phyloP scores from a whole-genome alignment of 495 filamentous ascomycete genomes.

The Penicillium lividum region DNA sequence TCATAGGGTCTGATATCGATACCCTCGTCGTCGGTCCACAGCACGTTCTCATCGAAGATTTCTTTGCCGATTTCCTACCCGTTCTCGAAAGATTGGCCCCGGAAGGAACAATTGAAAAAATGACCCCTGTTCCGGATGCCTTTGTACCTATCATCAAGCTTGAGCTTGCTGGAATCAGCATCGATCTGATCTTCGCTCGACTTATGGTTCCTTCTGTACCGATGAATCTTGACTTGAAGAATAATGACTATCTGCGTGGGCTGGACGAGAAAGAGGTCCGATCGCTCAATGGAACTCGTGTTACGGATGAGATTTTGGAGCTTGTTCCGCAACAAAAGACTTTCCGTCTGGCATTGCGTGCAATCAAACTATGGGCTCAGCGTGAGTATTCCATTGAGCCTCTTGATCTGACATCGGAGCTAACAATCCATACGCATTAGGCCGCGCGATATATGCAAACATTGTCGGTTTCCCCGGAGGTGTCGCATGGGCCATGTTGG shows the following conservation, averaged over 20 bases:
- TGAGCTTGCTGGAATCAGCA: constrained; percentile 83
- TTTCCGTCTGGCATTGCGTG: constrained; percentile 83
- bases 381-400: constrained; percentile 45
- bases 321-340: constrained; percentile 86
- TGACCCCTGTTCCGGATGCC: constrained; percentile 84
- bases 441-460: constrained; percentile 87
- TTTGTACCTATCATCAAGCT: constrained; percentile 97
- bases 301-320: constrained; percentile 86
- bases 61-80: constrained; percentile 82
- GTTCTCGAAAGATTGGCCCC: constrained; percentile 72
- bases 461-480: constrained; percentile 95
- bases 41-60: constrained; percentile 83
- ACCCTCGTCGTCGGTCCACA: constrained; percentile 89
- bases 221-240: constrained; percentile 69
- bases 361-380: constrained; percentile 95
- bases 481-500: constrained; percentile 97
- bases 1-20: constrained; percentile 88
- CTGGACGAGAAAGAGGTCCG: constrained; percentile 83
- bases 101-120: constrained; percentile 74
- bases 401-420: not conserved
- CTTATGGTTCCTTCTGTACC: constrained; percentile 72
- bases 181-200: constrained; percentile 91
- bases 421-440: constrained; percentile 30
- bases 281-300: constrained; percentile 88
- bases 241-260: constrained; percentile 81